Base-by-base conservation (phyloP, 306 rosid species). In the Potentilla sterilis region DNA sequence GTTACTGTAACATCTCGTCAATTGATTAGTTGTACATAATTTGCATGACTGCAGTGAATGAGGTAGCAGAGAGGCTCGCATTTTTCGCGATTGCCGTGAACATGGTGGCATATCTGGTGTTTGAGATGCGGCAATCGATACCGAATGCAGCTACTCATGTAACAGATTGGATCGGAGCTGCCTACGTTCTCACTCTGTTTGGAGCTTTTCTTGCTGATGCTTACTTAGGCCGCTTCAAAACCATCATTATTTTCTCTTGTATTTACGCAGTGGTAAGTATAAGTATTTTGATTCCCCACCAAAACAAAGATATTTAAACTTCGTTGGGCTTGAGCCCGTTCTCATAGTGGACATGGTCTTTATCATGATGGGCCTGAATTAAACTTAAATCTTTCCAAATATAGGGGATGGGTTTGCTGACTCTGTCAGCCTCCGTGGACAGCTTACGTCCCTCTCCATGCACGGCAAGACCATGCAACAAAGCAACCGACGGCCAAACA, bases 161-260 rank as follows among this genome's bases (percentile, higher is more conserved):
- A 68, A 85, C 87, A 0, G 85, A 86, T 63, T 89, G 93, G 93
- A 77, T 85, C 5, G 93, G 93, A 55, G 88, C 93, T 32, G 82
- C 90, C 0, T 89, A 72, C 78, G 78, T 79, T 11, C 83, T 89
- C n/a, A 81, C 90, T 0, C 67, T 89, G 2, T 10, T 86, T 1
- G 93, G 93, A 79, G 93, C 93, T 0, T 89, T 86, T 54, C 2
- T 89, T 1, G 90, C 93, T 0, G 90, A 89, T 57, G 85, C 93
- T 81, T 88, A 82, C 37, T 69, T 88, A 71, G 90, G 93, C 67
- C 90, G 90, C 73, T 88, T 86, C 84, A 85, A 75, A 66, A 86
- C 90, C 77, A 86, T 88, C 66, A 15, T 86, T 61, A 6, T 81
- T 46, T 88, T 88, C 84, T 86, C 89, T 42, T 21, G 73, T 73